Percentiles rank a stretch among this genome's conserved stretches.
phyloP scores from a whole-genome alignment of 129 eudicot species.

The carrot (Daucus carota) region DNA sequence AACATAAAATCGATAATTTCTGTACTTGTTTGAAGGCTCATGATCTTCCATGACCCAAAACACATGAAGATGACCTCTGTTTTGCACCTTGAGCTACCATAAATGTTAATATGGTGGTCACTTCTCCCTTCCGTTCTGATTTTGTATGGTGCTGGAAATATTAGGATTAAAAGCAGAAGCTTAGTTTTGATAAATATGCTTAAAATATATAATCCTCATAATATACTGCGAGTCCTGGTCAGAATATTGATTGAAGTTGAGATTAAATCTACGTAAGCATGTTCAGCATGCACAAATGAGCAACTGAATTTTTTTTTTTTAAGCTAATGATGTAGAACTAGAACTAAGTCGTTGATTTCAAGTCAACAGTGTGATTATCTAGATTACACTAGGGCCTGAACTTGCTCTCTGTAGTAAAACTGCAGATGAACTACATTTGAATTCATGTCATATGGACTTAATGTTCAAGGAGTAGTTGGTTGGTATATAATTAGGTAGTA shows the following conservation, averaged over 20 bases:
- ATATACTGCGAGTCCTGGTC: neutral
- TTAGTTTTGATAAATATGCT: neutral
- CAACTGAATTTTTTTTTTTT: neutral
- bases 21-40: neutral
- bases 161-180: neutral
- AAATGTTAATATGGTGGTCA: neutral
- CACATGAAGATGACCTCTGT: neutral
- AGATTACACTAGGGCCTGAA: neutral
- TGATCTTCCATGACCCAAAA: neutral
- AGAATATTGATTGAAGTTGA: neutral
- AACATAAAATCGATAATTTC: neutral
- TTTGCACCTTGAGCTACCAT: neutral
- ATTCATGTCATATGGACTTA: neutral
- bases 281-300: neutral
- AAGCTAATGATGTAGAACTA: neutral
- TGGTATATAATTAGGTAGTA: constrained; percentile 4
- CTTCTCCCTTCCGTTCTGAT: neutral
- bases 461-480: neutral
- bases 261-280: neutral
- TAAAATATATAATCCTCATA: neutral
- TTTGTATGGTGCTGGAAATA: neutral
- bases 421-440: constrained; percentile 1
- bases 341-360: neutral
- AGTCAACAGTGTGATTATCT: constrained; percentile 1
- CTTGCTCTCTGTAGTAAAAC: neutral